Conservation (phyloP, 495 filamentous ascomycete genomes). For the Mytilinidion resinicola region DNA sequence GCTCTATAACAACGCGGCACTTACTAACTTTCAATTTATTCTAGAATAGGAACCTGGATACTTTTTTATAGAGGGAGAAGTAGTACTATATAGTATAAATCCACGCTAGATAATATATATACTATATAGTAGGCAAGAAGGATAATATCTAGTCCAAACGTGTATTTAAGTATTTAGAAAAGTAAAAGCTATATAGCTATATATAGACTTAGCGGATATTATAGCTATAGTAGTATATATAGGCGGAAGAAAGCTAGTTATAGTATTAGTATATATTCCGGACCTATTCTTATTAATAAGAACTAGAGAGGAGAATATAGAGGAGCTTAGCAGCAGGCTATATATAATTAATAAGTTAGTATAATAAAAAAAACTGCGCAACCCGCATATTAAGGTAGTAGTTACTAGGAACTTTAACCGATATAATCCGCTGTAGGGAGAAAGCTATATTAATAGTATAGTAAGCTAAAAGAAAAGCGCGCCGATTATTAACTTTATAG, state of each 20-base stretch:
- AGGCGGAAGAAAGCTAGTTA: neutral
- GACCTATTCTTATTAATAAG: slow-evolving; percentile 1
- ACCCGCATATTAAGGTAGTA: slow-evolving; percentile 21
- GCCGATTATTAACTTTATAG: slow-evolving; percentile 37
- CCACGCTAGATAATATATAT: slow-evolving; percentile 10
- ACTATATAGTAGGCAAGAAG: neutral
- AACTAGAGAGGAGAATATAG: slow-evolving; percentile 13
- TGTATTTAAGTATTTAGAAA: slow-evolving; percentile 1
- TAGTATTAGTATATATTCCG: slow-evolving; percentile 6
- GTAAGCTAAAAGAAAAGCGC: slow-evolving; percentile 34
- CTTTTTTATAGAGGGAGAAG: slow-evolving; percentile 11
- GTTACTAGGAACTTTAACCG: slow-evolving; percentile 37
- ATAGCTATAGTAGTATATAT: slow-evolving; percentile 6
- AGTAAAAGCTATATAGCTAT: neutral
- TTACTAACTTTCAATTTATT: slow-evolving; percentile 15
- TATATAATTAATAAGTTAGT: slow-evolving; percentile 9
- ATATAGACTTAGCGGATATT: slow-evolving; percentile 7
- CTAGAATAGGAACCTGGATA: slow-evolving; percentile 15
- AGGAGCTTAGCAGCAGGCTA: slow-evolving; percentile 11
- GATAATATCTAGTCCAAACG: neutral
- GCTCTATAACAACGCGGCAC: slow-evolving; percentile 8
- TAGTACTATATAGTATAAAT: slow-evolving; percentile 13
- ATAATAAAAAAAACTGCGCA: neutral
- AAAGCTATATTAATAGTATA: slow-evolving; percentile 29
- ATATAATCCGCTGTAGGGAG: slow-evolving; percentile 38